Evolutionary conservation across 768 basidiomycete genomes (phyloP), one percentile per base, ranked within the genome.

Genomic region (Mycena albidolilacea): DNA sequence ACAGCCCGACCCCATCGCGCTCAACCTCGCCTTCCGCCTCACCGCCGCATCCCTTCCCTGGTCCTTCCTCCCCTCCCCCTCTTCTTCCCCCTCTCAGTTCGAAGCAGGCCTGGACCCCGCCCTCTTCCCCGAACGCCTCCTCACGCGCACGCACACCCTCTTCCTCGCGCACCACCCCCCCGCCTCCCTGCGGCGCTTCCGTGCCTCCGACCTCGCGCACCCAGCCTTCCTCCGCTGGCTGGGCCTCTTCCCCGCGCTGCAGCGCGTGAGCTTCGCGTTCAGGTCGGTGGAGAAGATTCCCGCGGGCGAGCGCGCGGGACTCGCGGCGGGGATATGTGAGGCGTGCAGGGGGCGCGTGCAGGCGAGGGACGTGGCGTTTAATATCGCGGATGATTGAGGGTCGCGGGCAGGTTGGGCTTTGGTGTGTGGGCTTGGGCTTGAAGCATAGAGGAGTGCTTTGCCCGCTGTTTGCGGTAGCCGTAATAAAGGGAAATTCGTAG

Each of bases 161-260:
- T 23, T 19, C 38, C 65, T 67, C 65, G 46, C 41, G 4, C 30
- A 30, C 41, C 41, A 43, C 41, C 9, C 41, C 46, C 46, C 41
- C 59, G 48, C 10, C 19, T 48, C 21, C 14, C 9, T 43, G 14
- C 10, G 41, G 41, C 67, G 46, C 15, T 68, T 71, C 66, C 61
- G 57, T 46, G 46, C 66, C 19, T n/a, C 44, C 6, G 38, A 41
- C 52, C 61, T 75, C 66, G 55, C 50, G 57, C 11, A 35, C 43
- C 43, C 62, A 44, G 46, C 46, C 38, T 38, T 43, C 41, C 55
- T 54, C n/a, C 69, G 37, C 43, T 75, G 74, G 74, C 67, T 69
- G 43, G 67, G 21, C 5, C 68, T 54, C 4, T 69, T 69, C 58
- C 74, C 70, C 0, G 50, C 48, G 7, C 46, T 72, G 39, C 57